Evolutionary conservation across 1,284 basidiomycete species (phyloP).

Genomic region (Tilletia horrida): DNA sequence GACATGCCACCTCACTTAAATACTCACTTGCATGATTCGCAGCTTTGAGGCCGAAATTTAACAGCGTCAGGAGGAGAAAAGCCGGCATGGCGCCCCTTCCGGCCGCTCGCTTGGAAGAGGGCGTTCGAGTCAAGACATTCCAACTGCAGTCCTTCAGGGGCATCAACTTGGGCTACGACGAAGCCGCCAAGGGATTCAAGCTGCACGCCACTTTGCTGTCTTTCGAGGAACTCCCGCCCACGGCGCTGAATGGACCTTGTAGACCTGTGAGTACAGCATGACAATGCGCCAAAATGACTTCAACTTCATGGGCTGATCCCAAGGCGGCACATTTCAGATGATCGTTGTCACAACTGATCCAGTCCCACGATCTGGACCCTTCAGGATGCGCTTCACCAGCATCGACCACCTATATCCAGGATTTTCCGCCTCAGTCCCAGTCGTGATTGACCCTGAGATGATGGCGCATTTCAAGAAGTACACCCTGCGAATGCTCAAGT

Average conservation of each 20-base stretch:
- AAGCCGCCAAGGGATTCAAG: not conserved
- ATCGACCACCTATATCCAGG: not conserved
- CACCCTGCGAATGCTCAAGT: constrained; percentile 2
- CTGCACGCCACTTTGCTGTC: not conserved
- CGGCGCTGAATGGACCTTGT: constrained; percentile 1
- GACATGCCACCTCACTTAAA: no score
- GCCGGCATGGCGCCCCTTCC: not conserved
- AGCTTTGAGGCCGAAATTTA: not conserved
- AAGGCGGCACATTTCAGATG: not conserved
- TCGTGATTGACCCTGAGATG: not conserved
- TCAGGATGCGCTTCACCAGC: constrained; percentile 8
- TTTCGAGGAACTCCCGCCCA: not conserved
- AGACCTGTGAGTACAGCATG: not conserved
- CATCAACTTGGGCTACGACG: not conserved
- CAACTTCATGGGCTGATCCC: not conserved
- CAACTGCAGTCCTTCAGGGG: constrained; percentile 4
- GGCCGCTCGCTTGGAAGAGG: not conserved
- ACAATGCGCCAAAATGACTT: no score
- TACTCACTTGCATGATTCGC: no score
- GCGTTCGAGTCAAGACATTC: not conserved
- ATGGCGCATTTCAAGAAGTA: not conserved
- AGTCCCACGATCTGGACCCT: not conserved
- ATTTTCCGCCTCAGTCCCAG: not conserved
- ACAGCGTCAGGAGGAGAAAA: not conserved
- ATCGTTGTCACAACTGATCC: constrained; percentile 7